Evolutionary conservation across 257 asterid species (phyloP), one percentile per base, ranked within the genome.

Genomic region (Phtheirospermum japonicum): DNA sequence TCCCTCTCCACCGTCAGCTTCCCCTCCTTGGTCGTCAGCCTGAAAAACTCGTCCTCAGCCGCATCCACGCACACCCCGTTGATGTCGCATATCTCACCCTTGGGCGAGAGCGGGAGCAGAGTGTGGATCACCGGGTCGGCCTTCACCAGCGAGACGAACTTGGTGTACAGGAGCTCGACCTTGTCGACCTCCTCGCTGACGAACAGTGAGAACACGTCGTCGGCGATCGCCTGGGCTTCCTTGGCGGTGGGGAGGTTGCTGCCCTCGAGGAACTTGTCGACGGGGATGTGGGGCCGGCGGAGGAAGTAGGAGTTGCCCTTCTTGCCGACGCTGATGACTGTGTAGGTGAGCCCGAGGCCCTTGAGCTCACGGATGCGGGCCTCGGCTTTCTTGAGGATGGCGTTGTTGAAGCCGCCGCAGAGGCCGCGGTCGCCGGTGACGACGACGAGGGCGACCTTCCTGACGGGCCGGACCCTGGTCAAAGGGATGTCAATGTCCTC

Each of bases 361-460:
- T 77, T 86, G 64, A 88, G 65, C 7, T 91, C 95, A 12, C 2
- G 45, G 4, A 91, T 88, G 11, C 96, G 73, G 4, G 26, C 2
- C 69, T 84, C 96, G 0, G 96, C 95, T 58, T 91, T 91, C 42
- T 84, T 85, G 63, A 91, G 61, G 69, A 91, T 64, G 6, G 9
- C 14, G 51, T 88, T 91, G 67, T 91, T 91, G 78, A 83, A 91
- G 7, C 87, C 95, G 10, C 98, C 96, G 40, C 98, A 91, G 5
- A 91, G 92, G 6, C 98, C 98, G 12, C 98, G 90, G 49, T 91
- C 98, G 5, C 98, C 98, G 0, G 98, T 91, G 11, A 90, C 89
- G 6, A 91, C 98, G 2, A 91, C 96, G 3, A 91, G 81, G 5
- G 88, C 98, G 59, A 91, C 96, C 66, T 88, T 91, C 81, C 84